Conservation (phyloP, 2,329 filamentous ascomycete species). For the Paecilomyces niveus region DNA sequence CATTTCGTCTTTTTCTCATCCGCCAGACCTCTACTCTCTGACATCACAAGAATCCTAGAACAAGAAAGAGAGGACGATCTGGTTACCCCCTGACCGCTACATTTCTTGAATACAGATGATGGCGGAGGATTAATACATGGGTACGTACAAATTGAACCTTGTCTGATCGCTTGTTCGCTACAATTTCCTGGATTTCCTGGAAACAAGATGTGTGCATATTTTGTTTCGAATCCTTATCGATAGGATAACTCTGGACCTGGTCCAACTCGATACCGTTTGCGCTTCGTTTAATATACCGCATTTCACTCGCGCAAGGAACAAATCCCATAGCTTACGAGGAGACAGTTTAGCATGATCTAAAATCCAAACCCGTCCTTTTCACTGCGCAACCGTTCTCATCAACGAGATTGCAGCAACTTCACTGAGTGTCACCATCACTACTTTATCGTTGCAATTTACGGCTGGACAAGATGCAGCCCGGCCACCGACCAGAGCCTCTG, state of each 20-base stretch:
- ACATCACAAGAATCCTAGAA: neutral
- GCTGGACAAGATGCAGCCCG: slow-evolving; percentile 18
- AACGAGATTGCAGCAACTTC: neutral
- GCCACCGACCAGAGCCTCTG: slow-evolving; percentile 22
- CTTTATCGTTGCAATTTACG: neutral
- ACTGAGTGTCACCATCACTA: neutral
- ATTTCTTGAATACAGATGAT: neutral
- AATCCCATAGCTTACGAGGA: neutral
- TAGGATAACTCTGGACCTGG: neutral
- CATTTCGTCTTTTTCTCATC: neutral
- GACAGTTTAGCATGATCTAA: neutral
- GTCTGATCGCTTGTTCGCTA: neutral
- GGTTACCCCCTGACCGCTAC: neutral
- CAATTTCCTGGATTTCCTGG: neutral
- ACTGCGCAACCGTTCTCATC: neutral
- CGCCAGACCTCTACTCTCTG: neutral
- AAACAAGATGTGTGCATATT: neutral
- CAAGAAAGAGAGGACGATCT: neutral
- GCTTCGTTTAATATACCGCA: neutral
- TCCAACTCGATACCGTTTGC: neutral
- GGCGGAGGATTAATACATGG: neutral
- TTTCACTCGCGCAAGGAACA: neutral
- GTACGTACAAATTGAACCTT: neutral
- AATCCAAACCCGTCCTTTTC: neutral
- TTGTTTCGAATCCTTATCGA: neutral